Evolutionary conservation across 2,329 filamentous ascomycete genomes (phyloP).

Genomic region (Amesomyces nigricolor): DNA sequence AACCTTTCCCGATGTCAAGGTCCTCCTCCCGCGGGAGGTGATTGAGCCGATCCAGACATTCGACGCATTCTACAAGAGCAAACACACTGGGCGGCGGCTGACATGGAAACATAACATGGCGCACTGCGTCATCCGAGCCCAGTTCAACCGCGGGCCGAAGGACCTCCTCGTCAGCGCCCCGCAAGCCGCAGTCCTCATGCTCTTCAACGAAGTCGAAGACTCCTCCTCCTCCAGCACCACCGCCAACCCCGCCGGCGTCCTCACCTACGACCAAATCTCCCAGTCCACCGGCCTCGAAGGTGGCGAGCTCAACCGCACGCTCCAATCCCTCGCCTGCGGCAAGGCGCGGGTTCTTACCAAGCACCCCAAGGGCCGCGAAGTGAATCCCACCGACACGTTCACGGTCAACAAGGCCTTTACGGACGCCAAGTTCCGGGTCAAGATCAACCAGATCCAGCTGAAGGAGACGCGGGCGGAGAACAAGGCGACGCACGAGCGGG

Average conservation of each 20-base stretch:
- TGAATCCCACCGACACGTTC: constrained; percentile 75
- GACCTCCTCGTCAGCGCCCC: constrained; percentile 88
- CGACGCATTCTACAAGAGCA: constrained; percentile 78
- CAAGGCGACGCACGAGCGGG: constrained; percentile 84
- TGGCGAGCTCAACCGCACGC: constrained; percentile 75
- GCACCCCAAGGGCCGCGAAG: constrained; percentile 76
- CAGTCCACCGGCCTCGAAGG: constrained; percentile 69
- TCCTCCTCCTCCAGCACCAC: background rate
- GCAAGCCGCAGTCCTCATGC: constrained; percentile 81
- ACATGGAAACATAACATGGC: constrained; percentile 92
- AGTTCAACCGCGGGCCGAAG: constrained; percentile 73
- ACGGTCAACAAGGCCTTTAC: constrained; percentile 71
- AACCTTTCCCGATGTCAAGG: constrained; percentile 67
- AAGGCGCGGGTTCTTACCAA: constrained; percentile 81
- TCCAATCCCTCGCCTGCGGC: constrained; percentile 91
- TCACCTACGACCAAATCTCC: constrained; percentile 72
- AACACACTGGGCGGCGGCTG: constrained; percentile 81
- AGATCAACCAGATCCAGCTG: constrained; percentile 98
- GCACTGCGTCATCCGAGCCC: constrained; percentile 78
- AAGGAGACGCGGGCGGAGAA: constrained; percentile 96
- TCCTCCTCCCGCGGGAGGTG: constrained; percentile 68
- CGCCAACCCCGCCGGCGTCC: constrained; percentile 44
- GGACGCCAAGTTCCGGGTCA: constrained; percentile 82
- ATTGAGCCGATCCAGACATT: constrained; percentile 73
- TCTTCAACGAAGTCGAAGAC: constrained; percentile 70